Evolutionary conservation across 2,329 filamentous ascomycete genomes (phyloP), one percentile per base, ranked within the genome.

Genomic region (Grosmannia clavigera): DNA sequence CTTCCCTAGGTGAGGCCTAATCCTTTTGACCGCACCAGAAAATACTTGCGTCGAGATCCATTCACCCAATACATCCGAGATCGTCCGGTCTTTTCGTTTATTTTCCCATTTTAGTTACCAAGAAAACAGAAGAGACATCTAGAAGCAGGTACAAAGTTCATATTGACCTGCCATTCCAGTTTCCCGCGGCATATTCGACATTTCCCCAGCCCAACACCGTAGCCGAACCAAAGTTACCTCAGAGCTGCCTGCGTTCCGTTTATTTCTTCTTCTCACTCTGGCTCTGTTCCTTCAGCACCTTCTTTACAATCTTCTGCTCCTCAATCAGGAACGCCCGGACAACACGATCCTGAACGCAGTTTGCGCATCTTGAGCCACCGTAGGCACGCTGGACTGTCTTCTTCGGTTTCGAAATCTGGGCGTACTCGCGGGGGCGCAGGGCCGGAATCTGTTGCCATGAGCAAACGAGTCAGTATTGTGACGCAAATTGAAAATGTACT

Each of bases 261-360:
- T 63, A 65, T 62, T 65, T 65, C 62, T 65, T 65, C 60, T 64
- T 65, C 56, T 65, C 64, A 40, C 54, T 55, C 56, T 64, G 62
- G 64, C 62, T 65, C 81, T 95, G 90, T 84, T 97, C 92, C 88
- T 96, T 96, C 76, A 97, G 85, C 72, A 99, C 94, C 90, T 99
- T 99, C 91, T 99, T 99, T 80, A 99, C 94, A 72, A 99, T 97
- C 90, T 99, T 99, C 85, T 99, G 94, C 86, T 99, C 94, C 84
- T 99, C 95, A 69, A 99, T 97, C 77, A 99, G 81, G 87, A 99
- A 99, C 67, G 94, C 94, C 71, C 94, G 90, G 57, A 96, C 90
- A 70, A 99, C 90, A 71, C 94, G 88, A 83, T 99, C 94, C 78
- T 92, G 92, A 70, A 99, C 94, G 79, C 94, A 99, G 84, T 90